Conservation (phyloP, 257 asterid genomes). For the Solanum stenotomum region DNA sequence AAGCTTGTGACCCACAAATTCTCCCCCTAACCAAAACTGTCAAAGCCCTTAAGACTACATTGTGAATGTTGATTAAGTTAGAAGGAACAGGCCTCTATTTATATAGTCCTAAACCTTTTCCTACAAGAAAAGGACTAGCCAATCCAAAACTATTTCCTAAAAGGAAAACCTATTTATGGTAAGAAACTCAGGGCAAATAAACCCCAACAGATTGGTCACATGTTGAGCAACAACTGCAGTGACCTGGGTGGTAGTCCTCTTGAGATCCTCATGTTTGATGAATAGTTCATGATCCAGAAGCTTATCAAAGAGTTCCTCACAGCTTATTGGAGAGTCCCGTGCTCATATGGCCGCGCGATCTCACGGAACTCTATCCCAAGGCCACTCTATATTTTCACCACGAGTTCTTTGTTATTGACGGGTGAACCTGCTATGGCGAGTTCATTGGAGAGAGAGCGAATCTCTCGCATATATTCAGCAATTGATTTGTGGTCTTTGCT, state of each 20-base stretch:
- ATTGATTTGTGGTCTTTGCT: too few species aligned
- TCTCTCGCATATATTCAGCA: neutral
- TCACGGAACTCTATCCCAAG: neutral
- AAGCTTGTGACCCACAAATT: too few species aligned
- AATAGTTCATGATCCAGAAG: too few species aligned
- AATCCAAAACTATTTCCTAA: too few species aligned
- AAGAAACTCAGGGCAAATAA: too few species aligned
- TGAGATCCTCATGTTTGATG: neutral
- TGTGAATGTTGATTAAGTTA: too few species aligned
- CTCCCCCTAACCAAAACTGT: too few species aligned
- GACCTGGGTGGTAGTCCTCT: neutral
- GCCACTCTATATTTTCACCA: neutral
- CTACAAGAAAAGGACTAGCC: too few species aligned
- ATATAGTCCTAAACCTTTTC: too few species aligned
- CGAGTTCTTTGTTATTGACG: neutral
- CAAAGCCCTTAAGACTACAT: too few species aligned
- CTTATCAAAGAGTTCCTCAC: neutral
- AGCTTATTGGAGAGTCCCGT: neutral
- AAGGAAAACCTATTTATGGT: too few species aligned
- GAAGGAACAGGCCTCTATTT: too few species aligned
- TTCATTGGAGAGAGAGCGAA: neutral
- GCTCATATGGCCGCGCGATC: neutral
- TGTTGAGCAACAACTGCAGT: rapidly evolving
- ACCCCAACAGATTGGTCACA: neutral
- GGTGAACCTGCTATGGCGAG: neutral